Percentiles rank a stretch among this genome's conserved stretches.
Conservation (phyloP, 1,139 yeast genomes). For the Casaregolazyma suthepensis region DNA sequence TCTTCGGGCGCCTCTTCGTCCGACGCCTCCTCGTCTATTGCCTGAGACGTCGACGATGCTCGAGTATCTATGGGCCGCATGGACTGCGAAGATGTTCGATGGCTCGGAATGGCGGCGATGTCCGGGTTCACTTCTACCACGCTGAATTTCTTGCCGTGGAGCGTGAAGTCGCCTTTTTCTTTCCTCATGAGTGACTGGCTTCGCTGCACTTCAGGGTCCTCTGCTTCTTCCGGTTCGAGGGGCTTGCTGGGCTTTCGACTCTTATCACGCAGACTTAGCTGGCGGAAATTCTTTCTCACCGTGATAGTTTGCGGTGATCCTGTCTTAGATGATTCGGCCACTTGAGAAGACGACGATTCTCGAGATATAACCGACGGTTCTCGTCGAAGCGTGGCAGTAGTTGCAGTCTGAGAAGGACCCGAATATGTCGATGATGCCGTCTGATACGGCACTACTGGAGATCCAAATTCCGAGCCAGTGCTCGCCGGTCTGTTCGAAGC, state of each 20-base stretch:
- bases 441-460: background rate
- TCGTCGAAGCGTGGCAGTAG: background rate
- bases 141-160: constrained; percentile 31
- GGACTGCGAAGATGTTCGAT: constrained; percentile 8
- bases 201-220: constrained; percentile 17
- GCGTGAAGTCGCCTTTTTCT: constrained; percentile 26
- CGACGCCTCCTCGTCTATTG: background rate
- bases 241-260: constrained; percentile 2
- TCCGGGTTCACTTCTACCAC: constrained; percentile 33
- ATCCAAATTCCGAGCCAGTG: background rate
- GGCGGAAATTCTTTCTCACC: constrained; percentile 7
- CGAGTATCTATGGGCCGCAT: background rate
- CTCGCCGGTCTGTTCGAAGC: background rate
- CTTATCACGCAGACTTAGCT: constrained; percentile 3
- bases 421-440: background rate
- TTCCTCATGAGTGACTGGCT: constrained; percentile 27
- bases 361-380: constrained; percentile 1
- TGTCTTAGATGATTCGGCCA: background rate
- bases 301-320: constrained; percentile 2
- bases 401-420: background rate
- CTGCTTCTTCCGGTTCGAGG: background rate
- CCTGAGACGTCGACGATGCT: background rate
- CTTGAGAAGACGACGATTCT: background rate
- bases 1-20: too few species aligned
- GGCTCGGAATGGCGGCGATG: constrained; percentile 24